These are phyloP conservation scores for Ophiocordyceps unilateralis DNA, from an alignment of 2,329 filamentous ascomycete species.

Conservation along the genomic window DNA sequence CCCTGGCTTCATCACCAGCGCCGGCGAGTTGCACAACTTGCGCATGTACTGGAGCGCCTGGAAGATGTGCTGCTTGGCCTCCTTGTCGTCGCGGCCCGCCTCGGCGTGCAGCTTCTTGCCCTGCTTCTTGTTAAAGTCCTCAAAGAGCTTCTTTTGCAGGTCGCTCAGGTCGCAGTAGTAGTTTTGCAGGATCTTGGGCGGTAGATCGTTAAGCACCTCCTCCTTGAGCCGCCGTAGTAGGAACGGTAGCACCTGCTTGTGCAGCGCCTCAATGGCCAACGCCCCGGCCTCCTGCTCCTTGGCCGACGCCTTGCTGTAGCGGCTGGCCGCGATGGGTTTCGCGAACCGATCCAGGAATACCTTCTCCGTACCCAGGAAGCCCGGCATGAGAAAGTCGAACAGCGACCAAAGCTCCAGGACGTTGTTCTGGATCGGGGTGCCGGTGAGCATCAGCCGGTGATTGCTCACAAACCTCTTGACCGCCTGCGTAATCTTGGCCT, in stretches of 20 bases:
- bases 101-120: slow-evolving; percentile 74
- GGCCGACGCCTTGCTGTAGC: slow-evolving; percentile 91
- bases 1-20: slow-evolving; percentile 85
- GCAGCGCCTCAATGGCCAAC: slow-evolving; percentile 88
- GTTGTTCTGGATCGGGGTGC: slow-evolving; percentile 95
- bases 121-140: slow-evolving; percentile 90
- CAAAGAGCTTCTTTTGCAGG: slow-evolving; percentile 84
- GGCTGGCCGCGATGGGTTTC: slow-evolving; percentile 85
- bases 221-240: slow-evolving; percentile 90
- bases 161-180: slow-evolving; percentile 98
- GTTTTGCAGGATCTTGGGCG: slow-evolving; percentile 96
- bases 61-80: slow-evolving; percentile 97
- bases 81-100: slow-evolving; percentile 71
- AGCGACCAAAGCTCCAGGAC: slow-evolving; percentile 93
- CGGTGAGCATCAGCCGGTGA: slow-evolving; percentile 87
- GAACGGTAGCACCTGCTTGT: slow-evolving; percentile 97
- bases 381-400: slow-evolving; percentile 98
- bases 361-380: slow-evolving; percentile 84
- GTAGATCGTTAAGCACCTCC: slow-evolving; percentile 88
- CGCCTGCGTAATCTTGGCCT: slow-evolving; percentile 84
- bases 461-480: slow-evolving; percentile 85
- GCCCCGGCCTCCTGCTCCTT: slow-evolving; percentile 97
- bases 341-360: slow-evolving; percentile 93
- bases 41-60: slow-evolving; percentile 98
- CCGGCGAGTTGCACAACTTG: slow-evolving; percentile 94